Percentiles rank a stretch among this genome's conserved stretches.
phyloP scores from a whole-genome alignment of 441 rosid species.

The Brassica hybrid region DNA sequence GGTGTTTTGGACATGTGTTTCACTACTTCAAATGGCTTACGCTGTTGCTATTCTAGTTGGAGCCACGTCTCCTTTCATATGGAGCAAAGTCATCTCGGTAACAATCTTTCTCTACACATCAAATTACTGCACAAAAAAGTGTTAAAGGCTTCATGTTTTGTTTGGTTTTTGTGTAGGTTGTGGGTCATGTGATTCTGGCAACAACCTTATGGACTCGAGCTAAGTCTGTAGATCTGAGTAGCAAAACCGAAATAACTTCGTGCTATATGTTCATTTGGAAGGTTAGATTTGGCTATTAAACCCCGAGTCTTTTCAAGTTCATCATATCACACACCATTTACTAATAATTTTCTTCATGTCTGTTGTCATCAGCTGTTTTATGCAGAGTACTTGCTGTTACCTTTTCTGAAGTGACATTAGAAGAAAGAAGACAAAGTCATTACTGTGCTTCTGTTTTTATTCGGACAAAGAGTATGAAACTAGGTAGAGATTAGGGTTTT shows the following conservation, averaged over 20 bases:
- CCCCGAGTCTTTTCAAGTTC: background rate
- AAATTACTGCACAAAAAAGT: background rate
- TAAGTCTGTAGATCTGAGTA: constrained; percentile 71
- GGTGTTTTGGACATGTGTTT: constrained; percentile 95
- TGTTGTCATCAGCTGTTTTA: constrained; percentile 45
- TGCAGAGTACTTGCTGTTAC: constrained; percentile 48
- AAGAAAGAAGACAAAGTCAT: constrained; percentile 25
- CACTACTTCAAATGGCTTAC: constrained; percentile 87
- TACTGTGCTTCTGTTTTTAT: constrained; percentile 17
- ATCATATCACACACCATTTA: constrained; percentile 10
- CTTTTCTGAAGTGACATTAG: constrained; percentile 40
- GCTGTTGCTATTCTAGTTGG: constrained; percentile 80
- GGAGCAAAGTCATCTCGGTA: constrained; percentile 94
- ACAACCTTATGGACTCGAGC: constrained; percentile 73
- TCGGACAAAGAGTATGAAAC: constrained; percentile 12
- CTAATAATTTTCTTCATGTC: constrained; percentile 16
- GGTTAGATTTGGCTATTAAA: constrained; percentile 49
- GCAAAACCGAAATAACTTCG: constrained; percentile 84
- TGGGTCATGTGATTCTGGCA: constrained; percentile 77
- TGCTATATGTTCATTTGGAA: constrained; percentile 98
- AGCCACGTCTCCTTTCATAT: constrained; percentile 67
- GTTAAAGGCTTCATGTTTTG: background rate
- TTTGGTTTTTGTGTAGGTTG: constrained; percentile 50
- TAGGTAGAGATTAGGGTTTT: constrained; percentile 26
- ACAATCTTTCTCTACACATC: constrained; percentile 34